Conservation (phyloP, 2,329 filamentous ascomycete genomes). For the Zymoseptoria brevis region DNA sequence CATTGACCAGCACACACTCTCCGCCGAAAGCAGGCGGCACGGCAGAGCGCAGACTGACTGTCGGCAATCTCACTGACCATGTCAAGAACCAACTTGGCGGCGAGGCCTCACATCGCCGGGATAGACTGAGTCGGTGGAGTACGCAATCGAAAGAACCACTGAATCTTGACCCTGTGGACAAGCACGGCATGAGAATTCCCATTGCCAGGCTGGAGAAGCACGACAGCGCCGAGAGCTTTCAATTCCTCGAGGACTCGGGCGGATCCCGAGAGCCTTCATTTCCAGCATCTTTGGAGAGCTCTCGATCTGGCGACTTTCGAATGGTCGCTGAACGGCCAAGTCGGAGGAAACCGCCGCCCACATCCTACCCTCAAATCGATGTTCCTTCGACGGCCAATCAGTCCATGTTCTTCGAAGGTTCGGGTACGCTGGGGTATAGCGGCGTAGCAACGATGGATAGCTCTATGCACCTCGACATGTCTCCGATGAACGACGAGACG, state of each 20-base stretch:
- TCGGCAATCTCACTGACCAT: constrained; percentile 18
- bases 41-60: constrained; percentile 13
- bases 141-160: constrained; percentile 20
- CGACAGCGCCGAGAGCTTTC: constrained; percentile 54
- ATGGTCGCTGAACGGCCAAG: constrained; percentile 18
- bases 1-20: constrained; percentile 12
- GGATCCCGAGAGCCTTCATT: constrained; percentile 49
- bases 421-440: constrained; percentile 12
- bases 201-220: constrained; percentile 39
- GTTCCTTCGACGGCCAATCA: constrained; percentile 4
- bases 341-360: constrained; percentile 5
- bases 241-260: constrained; percentile 56
- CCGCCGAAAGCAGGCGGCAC: not conserved
- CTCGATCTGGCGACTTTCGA: constrained; percentile 13
- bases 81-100: constrained; percentile 13
- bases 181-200: constrained; percentile 23
- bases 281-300: constrained; percentile 41
- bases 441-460: constrained; percentile 9
- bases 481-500: not conserved
- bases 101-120: constrained; percentile 10
- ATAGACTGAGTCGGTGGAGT: constrained; percentile 23
- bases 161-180: constrained; percentile 19
- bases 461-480: constrained; percentile 6
- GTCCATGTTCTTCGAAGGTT: constrained; percentile 15
- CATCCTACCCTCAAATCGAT: constrained; percentile 3